phyloP scores from a whole-genome alignment of 2,329 filamentous ascomycete genomes.

The Ciborinia camelliae region DNA sequence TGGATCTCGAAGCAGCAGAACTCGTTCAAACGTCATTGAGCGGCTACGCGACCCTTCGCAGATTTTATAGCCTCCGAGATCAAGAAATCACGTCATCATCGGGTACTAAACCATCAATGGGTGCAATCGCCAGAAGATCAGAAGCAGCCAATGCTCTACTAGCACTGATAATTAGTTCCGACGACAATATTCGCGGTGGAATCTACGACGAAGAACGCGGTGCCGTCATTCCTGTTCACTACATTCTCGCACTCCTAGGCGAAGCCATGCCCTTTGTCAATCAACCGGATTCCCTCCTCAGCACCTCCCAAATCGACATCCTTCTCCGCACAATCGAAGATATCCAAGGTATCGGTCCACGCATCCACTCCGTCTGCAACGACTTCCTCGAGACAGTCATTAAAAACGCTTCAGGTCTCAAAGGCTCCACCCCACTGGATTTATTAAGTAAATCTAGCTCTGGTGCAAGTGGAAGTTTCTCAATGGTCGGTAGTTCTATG shows the following conservation, averaged over 20 bases:
- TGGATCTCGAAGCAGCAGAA: constrained; percentile 77
- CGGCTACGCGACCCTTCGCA: constrained; percentile 86
- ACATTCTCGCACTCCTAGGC: constrained; percentile 76
- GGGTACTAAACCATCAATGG: constrained; percentile 39
- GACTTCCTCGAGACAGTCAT: constrained; percentile 76
- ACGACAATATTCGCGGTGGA: constrained; percentile 87
- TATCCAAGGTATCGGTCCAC: constrained; percentile 68
- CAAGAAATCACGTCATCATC: constrained; percentile 46
- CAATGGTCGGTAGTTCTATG: constrained; percentile 69
- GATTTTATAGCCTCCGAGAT: constrained; percentile 88
- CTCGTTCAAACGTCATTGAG: constrained; percentile 82
- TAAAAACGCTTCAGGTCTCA: constrained; percentile 61
- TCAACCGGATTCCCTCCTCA: constrained; percentile 58
- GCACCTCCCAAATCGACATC: constrained; percentile 67
- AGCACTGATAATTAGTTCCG: constrained; percentile 80
- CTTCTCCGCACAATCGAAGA: constrained; percentile 78
- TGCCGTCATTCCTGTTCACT: constrained; percentile 84
- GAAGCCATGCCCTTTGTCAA: constrained; percentile 78
- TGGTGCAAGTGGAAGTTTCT: constrained; percentile 54
- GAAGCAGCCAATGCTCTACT: constrained; percentile 71
- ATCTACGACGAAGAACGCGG: constrained; percentile 78
- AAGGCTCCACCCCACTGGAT: constrained; percentile 61
- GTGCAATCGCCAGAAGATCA: constrained; percentile 58
- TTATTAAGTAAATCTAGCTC: constrained; percentile 65
- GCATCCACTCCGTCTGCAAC: constrained; percentile 70